A percentile compares a stretch with the other conserved stretches of the same genome.
These are phyloP conservation scores for Pouteria campechiana DNA, from an alignment of 179 eudicot species.

Conservation along the genomic window DNA sequence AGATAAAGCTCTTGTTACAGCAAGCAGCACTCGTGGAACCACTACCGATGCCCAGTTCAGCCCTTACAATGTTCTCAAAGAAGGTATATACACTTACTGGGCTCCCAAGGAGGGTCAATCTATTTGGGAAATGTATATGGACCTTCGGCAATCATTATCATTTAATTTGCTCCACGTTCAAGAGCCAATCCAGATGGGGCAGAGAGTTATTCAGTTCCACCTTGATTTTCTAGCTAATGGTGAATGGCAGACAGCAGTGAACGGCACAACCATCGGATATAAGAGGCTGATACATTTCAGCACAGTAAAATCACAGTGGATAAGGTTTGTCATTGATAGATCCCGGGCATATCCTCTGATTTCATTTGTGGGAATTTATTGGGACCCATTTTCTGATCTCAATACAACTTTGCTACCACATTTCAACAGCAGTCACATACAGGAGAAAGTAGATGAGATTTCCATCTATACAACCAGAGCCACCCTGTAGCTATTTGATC, in stretches of 20 bases:
- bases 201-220: conserved; percentile 48
- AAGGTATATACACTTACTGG: conserved; percentile 58
- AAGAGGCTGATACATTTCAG: conserved; percentile 44
- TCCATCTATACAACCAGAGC: too few relatives aligned
- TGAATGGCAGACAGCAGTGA: conserved; percentile 32
- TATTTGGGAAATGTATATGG: conserved; percentile 43
- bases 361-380: conserved; percentile 42
- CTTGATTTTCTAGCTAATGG: conserved; percentile 33
- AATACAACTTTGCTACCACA: background rate
- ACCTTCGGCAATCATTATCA: conserved; percentile 19
- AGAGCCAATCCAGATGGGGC: conserved; percentile 89
- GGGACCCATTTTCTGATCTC: conserved; percentile 33
- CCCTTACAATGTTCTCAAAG: conserved; percentile 30
- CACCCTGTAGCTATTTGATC: too few relatives aligned
- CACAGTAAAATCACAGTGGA: conserved; percentile 13
- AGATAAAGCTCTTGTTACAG: conserved; percentile 25
- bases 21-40: conserved; percentile 52
- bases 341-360: conserved; percentile 61
- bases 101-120: conserved; percentile 40
- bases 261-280: conserved; percentile 69
- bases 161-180: conserved; percentile 63
- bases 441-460: too few relatives aligned
- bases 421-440: conserved; percentile 14
- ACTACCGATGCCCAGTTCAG: conserved; percentile 17
- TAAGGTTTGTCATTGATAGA: conserved; percentile 46